These are phyloP conservation scores for Pythium brachiatum DNA, from an alignment of 352 stramenopile species.

Conservation along the genomic window DNA sequence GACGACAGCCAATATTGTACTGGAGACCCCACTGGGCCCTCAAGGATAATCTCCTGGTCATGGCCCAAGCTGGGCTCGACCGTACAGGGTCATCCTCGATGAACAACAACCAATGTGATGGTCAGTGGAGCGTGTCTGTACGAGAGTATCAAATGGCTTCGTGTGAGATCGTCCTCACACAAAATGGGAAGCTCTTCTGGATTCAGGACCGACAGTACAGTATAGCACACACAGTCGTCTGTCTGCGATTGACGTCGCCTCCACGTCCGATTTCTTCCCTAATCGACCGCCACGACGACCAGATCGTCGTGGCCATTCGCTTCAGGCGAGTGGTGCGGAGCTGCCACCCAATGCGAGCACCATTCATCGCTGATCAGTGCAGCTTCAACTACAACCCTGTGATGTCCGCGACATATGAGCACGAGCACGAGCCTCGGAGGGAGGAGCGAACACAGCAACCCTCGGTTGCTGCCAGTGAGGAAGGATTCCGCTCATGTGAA, in stretches of 20 bases:
- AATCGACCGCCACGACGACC: neutral
- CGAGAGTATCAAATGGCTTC: neutral
- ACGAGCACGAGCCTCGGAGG: neutral
- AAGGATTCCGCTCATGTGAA: neutral
- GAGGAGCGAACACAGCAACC: neutral
- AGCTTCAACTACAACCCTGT: neutral
- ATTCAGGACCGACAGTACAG: neutral
- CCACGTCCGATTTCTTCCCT: neutral
- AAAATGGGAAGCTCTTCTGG: neutral
- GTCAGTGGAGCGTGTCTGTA: neutral
- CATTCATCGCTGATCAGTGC: conserved; percentile 1
- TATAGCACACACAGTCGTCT: neutral
- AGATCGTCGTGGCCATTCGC: neutral
- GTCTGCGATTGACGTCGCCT: neutral
- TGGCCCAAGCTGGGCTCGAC: too few relatives aligned
- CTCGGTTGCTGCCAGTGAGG: neutral
- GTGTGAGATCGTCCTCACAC: neutral
- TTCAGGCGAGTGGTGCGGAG: neutral
- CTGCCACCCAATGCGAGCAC: neutral
- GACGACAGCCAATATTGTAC: too few relatives aligned
- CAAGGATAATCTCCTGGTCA: too few relatives aligned
- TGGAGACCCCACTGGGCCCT: too few relatives aligned
- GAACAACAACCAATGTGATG: neutral
- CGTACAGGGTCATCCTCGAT: too few relatives aligned
- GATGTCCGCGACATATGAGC: neutral